Evolutionary conservation across 2,329 filamentous ascomycete species (phyloP).

Genomic region (Ustilaginoidea virens): DNA sequence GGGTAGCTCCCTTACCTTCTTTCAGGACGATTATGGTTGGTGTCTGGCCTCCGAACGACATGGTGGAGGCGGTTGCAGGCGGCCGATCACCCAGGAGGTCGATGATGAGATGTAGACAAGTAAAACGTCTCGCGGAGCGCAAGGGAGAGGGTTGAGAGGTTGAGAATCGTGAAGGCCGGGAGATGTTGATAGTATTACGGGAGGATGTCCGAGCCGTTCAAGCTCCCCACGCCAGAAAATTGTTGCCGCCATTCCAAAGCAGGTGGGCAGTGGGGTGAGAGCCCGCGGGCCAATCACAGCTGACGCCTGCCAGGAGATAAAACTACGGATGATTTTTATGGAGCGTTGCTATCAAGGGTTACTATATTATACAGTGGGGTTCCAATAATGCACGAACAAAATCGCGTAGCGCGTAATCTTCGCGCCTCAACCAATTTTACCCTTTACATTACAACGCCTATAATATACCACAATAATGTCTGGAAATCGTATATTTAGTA

Average conservation of each 20-base stretch:
- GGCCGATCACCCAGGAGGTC: slow-evolving; percentile 5
- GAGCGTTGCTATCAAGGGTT: too few relatives aligned
- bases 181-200: slow-evolving; percentile 1
- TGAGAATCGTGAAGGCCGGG: slow-evolving; percentile 1
- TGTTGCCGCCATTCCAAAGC: slow-evolving; percentile 2
- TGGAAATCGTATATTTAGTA: too few relatives aligned
- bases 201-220: not conserved
- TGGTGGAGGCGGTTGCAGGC: slow-evolving; percentile 24
- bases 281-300: slow-evolving; percentile 2
- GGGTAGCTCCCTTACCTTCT: slow-evolving; percentile 55
- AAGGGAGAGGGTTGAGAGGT: too few relatives aligned
- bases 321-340: slow-evolving; percentile 14
- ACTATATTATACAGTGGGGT: too few relatives aligned
- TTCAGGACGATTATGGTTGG: slow-evolving; percentile 97
- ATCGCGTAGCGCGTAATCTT: too few relatives aligned
- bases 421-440: too few relatives aligned
- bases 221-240: slow-evolving; percentile 5
- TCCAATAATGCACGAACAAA: too few relatives aligned
- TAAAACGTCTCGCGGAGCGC: slow-evolving; percentile 1
- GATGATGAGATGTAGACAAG: slow-evolving; percentile 4
- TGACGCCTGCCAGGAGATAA: too few relatives aligned
- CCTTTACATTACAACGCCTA: too few relatives aligned
- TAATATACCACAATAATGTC: too few relatives aligned
- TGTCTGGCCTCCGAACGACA: slow-evolving; percentile 96
- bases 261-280: not conserved